phyloP scores from a whole-genome alignment of 2,329 filamentous ascomycete species.

The Exophiala lecanii-corni region DNA sequence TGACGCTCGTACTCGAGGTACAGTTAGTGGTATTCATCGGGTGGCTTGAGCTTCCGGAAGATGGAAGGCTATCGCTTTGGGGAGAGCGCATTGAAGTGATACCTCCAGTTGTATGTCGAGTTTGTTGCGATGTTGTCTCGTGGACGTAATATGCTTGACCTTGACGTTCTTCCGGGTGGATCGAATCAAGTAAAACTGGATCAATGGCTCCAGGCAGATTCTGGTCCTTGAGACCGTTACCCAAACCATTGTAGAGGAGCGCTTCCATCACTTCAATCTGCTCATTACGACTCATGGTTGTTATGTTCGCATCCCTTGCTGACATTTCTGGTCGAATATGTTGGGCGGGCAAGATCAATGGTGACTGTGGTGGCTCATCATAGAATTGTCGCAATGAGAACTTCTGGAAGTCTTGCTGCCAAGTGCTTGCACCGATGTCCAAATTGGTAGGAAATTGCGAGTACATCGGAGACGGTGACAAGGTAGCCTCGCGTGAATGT shows the following conservation, averaged over 20 bases:
- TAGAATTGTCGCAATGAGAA: slow-evolving; percentile 47
- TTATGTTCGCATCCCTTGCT: slow-evolving; percentile 29
- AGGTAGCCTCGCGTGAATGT: slow-evolving; percentile 33
- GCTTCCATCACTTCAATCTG: slow-evolving; percentile 37
- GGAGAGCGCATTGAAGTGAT: slow-evolving; percentile 34
- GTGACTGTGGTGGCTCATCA: slow-evolving; percentile 40
- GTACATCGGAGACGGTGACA: slow-evolving; percentile 52
- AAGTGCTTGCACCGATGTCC: slow-evolving; percentile 39
- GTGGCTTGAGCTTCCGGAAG: slow-evolving; percentile 28
- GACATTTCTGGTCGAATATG: slow-evolving; percentile 34
- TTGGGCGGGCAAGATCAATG: slow-evolving; percentile 41
- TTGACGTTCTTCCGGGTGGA: background rate
- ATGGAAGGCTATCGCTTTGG: slow-evolving; percentile 28
- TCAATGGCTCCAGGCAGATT: slow-evolving; percentile 23
- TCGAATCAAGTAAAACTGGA: background rate
- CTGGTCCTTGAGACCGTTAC: slow-evolving; percentile 30
- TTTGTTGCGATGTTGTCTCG: slow-evolving; percentile 22
- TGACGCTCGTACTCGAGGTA: slow-evolving; percentile 15
- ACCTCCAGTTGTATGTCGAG: slow-evolving; percentile 3
- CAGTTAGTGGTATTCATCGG: slow-evolving; percentile 11
- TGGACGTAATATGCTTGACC: slow-evolving; percentile 32
- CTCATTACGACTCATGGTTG: slow-evolving; percentile 28
- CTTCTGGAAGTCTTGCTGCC: slow-evolving; percentile 52
- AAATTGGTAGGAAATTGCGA: slow-evolving; percentile 42
- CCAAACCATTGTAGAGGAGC: slow-evolving; percentile 25